Evolutionary conservation across 306 rosid genomes (phyloP).

Genomic region (Dryas drummondii): DNA sequence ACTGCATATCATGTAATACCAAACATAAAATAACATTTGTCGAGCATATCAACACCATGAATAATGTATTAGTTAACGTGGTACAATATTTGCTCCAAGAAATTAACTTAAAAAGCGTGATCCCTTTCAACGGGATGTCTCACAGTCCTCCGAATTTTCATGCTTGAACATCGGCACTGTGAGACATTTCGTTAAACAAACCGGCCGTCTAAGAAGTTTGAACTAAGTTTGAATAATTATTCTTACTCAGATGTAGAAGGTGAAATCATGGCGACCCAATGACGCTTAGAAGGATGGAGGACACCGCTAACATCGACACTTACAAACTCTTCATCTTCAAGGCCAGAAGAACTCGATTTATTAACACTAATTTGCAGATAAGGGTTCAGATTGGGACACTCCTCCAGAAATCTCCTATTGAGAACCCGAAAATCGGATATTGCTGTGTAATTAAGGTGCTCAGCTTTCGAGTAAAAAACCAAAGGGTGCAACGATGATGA

Average conservation of each 20-base stretch:
- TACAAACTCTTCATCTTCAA: conserved; percentile 53
- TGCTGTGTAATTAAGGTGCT: conserved; percentile 59
- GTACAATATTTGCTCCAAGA: too few relatives aligned
- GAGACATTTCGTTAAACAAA: too few relatives aligned
- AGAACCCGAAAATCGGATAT: conserved; percentile 62
- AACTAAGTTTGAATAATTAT: not conserved
- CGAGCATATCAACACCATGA: not conserved
- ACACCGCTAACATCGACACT: conserved; percentile 59
- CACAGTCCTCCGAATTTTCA: too few relatives aligned
- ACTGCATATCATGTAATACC: conserved; percentile 33
- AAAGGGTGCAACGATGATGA: conserved; percentile 31
- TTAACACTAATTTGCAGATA: conserved; percentile 31
- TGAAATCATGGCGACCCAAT: conserved; percentile 91
- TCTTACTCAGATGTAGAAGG: conserved; percentile 72
- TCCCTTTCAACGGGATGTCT: too few relatives aligned
- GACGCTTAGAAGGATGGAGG: conserved; percentile 33
- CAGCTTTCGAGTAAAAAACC: conserved; percentile 28
- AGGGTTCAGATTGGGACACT: conserved; percentile 39
- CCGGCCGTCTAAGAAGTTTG: too few relatives aligned
- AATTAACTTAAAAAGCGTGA: too few relatives aligned
- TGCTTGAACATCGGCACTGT: too few relatives aligned
- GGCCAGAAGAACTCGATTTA: conserved; percentile 27
- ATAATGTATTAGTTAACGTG: not conserved
- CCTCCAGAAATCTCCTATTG: conserved; percentile 46
- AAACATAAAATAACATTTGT: not conserved